A percentile compares a stretch with the other conserved stretches of the same genome.
Evolutionary conservation across 2,329 filamentous ascomycete species (phyloP).

Genomic region (Fusarium annulatum): DNA sequence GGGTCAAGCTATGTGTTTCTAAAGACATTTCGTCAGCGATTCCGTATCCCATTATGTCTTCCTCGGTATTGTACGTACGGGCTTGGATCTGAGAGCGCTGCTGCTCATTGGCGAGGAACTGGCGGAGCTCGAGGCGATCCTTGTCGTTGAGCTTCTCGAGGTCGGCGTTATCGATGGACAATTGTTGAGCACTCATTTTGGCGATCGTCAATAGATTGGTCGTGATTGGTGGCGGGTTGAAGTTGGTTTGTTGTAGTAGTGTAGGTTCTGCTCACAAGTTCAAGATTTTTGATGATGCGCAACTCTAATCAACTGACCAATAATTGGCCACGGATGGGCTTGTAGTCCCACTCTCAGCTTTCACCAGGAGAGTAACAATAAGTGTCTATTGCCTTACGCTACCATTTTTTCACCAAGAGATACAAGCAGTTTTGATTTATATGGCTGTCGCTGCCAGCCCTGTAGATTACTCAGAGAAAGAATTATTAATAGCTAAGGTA

Average conservation of each 20-base stretch:
- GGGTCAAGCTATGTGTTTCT: conserved; percentile 69
- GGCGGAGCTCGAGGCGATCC: conserved; percentile 88
- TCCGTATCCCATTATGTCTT: background rate
- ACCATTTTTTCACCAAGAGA: background rate
- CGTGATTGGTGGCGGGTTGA: background rate
- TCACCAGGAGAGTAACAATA: background rate
- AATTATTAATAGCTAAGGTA: no score
- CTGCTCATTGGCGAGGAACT: conserved; percentile 84
- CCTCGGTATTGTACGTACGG: conserved; percentile 59
- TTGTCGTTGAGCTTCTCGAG: conserved; percentile 79
- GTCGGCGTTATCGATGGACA: conserved; percentile 66
- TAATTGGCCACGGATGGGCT: conserved; percentile 3
- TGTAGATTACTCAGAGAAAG: background rate
- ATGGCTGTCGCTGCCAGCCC: background rate
- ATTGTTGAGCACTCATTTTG: conserved; percentile 52
- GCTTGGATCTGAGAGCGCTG: conserved; percentile 79
- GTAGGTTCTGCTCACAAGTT: conserved; percentile 13
- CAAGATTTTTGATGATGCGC: conserved; percentile 40
- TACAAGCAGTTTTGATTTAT: background rate
- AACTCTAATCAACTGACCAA: conserved; percentile 22
- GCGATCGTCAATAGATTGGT: conserved; percentile 3
- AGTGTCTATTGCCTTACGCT: background rate
- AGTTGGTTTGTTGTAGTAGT: conserved; percentile 20
- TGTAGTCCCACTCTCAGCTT: conserved; percentile 16
- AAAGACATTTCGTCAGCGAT: conserved; percentile 17